Conservation (phyloP, 352 stramenopile genomes). For the Thalassiosira oceanica region DNA sequence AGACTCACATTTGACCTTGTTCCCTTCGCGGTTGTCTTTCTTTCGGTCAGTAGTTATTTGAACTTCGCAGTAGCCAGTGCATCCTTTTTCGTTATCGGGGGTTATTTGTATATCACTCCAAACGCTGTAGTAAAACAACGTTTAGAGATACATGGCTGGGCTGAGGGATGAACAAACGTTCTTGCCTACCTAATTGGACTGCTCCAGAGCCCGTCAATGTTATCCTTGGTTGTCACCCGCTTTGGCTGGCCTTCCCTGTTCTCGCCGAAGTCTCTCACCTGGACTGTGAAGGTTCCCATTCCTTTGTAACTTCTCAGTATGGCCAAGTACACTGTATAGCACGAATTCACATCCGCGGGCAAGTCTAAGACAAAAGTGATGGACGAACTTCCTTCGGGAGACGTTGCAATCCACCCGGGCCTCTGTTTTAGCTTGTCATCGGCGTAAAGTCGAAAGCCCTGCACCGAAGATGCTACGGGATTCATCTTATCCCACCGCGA, state of each 20-base stretch:
- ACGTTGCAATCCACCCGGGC: constrained; percentile 56
- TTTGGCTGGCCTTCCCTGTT: constrained; percentile 26
- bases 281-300: constrained; percentile 50
- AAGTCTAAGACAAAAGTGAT: constrained; percentile 56
- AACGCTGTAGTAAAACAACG: too few species aligned
- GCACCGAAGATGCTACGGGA: constrained; percentile 4
- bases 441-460: constrained; percentile 40
- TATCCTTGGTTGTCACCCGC: constrained; percentile 10
- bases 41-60: constrained; percentile 39
- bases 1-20: constrained; percentile 65
- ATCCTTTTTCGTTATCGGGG: constrained; percentile 27
- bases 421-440: constrained; percentile 33
- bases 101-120: constrained; percentile 56
- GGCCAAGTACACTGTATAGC: constrained; percentile 52
- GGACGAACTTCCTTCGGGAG: constrained; percentile 26
- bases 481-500: constrained; percentile 34
- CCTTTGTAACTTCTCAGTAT: constrained; percentile 57
- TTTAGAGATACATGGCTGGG: too few species aligned
- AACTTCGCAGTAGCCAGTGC: constrained; percentile 56
- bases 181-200: constrained; percentile 53
- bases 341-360: constrained; percentile 26
- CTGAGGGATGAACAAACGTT: too few species aligned
- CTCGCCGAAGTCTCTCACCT: constrained; percentile 43
- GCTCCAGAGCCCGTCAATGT: constrained; percentile 49
- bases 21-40: constrained; percentile 34